Evolutionary conservation across 352 stramenopile species (phyloP), one percentile per base, ranked within the genome.

Genomic region (Globisporangium barbulae): DNA sequence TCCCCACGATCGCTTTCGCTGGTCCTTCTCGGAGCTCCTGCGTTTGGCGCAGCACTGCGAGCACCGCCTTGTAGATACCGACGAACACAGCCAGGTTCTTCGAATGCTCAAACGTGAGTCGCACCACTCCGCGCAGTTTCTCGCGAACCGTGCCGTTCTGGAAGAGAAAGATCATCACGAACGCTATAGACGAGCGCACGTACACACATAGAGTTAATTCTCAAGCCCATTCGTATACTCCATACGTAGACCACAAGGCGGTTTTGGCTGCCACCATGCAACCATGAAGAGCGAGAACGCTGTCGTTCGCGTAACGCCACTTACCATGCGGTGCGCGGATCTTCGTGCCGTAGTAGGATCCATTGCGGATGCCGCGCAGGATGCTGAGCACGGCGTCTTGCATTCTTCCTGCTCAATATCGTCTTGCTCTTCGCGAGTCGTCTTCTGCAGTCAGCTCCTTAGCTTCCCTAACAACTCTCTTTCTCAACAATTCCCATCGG

Each of bases 91-190:
- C 89, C 59, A 97, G 65, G 68, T 95, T 95, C 59, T 92, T 94
- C 42, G 79, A 85, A 74, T 97, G 89, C 64, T 97, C 89, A 52
- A 79, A 95, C 30, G 89, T 97, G 22, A 96, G 74, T 13, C 70
- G 71, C 58, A 96, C 74, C 33, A 96, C 76, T 21, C 75, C 74
- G 17, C 68, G 80, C 25, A 96, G 68, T 67, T 95, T 93, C 52
- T 94, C 65, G 10, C 81, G 81, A 30, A 96, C n/a, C 15, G 83
- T 83, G 7, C 86, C 85, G 49, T 84, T 82, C 58, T 92, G 81
- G 70, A 97, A 97, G 2, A 97, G 78, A 57, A 95, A 89, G 65
- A 93, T 89, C 89, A 97, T 97, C 61, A 97, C 89, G 44, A 95
- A 78, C 17, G 89, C 89, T 95, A 57, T n/a, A 50, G 17, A 59